Conservation (phyloP, 805 yeast genomes). For the Zygotorulaspora sp. region DNA sequence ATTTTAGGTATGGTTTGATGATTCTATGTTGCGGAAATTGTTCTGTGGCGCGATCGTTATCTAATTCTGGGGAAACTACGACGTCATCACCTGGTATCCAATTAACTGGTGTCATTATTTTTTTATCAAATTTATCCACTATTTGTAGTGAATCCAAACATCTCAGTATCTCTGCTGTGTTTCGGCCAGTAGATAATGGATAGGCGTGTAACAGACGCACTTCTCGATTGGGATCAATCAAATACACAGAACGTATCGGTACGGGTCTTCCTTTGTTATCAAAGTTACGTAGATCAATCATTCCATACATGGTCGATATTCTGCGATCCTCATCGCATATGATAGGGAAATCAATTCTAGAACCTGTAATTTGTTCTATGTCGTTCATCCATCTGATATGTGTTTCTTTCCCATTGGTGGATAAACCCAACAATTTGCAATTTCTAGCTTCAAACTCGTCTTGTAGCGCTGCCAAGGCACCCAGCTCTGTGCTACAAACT, state of each 20-base stretch:
- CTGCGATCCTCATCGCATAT: constrained; percentile 62
- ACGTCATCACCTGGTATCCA: constrained; percentile 75
- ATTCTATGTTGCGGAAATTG: constrained; percentile 58
- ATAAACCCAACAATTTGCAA: constrained; percentile 62
- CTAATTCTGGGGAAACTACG: constrained; percentile 62
- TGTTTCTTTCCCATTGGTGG: constrained; percentile 58
- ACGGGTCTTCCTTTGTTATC: constrained; percentile 60
- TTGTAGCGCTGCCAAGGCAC: constrained; percentile 67
- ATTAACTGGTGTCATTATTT: constrained; percentile 65
- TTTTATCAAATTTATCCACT: constrained; percentile 46
- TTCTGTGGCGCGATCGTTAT: constrained; percentile 54
- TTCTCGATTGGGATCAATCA: constrained; percentile 63
- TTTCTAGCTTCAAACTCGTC: constrained; percentile 64
- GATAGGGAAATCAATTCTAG: constrained; percentile 57
- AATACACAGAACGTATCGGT: constrained; percentile 67
- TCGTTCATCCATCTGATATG: constrained; percentile 69
- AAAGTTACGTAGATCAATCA: constrained; percentile 66
- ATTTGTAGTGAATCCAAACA: constrained; percentile 66
- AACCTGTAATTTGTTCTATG: constrained; percentile 62
- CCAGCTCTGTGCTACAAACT: constrained; percentile 73
- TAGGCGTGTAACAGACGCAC: constrained; percentile 60
- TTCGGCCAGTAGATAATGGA: constrained; percentile 73
- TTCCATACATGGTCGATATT: constrained; percentile 58
- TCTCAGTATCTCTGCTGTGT: constrained; percentile 69
- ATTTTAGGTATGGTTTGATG: constrained; percentile 60